phyloP scores from a whole-genome alignment of 371 early-diverging fungal genomes.

The Parasitella parasitica region DNA sequence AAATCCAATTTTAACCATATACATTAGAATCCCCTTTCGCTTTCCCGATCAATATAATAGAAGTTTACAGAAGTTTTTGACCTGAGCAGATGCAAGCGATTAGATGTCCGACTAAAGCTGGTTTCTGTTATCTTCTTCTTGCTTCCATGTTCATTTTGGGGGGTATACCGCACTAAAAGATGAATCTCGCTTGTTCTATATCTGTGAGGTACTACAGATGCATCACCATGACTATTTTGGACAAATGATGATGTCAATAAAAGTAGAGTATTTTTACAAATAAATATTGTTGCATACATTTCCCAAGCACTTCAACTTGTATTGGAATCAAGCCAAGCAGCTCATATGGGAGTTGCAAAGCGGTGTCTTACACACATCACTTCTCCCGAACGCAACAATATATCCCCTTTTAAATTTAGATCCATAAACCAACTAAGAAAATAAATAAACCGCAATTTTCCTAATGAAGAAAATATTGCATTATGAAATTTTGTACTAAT shows the following conservation, averaged over 20 bases:
- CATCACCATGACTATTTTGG: constrained; percentile 1
- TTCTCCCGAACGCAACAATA: no score
- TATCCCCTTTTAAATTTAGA: background rate
- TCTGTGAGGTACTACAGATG: background rate
- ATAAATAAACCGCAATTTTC: no score
- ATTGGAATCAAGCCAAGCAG: background rate
- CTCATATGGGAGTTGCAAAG: no score
- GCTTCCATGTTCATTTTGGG: background rate
- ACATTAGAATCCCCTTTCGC: constrained; percentile 20
- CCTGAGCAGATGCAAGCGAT: background rate
- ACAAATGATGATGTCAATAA: background rate
- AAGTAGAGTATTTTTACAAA: background rate
- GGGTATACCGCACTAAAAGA: background rate
- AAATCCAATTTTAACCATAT: constrained; percentile 17
- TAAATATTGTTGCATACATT: background rate
- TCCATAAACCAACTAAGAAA: no score
- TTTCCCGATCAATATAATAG: constrained; percentile 16
- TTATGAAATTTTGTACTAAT: no score
- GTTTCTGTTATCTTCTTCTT: background rate
- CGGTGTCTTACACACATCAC: no score
- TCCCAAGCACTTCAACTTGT: background rate
- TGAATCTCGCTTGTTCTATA: background rate
- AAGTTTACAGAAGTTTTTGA: constrained; percentile 15
- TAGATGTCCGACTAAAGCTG: background rate
- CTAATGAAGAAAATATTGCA: no score